Evolutionary conservation across 768 basidiomycete species (phyloP), one percentile per base, ranked within the genome.

Genomic region (Sporobolomyces roseus): DNA sequence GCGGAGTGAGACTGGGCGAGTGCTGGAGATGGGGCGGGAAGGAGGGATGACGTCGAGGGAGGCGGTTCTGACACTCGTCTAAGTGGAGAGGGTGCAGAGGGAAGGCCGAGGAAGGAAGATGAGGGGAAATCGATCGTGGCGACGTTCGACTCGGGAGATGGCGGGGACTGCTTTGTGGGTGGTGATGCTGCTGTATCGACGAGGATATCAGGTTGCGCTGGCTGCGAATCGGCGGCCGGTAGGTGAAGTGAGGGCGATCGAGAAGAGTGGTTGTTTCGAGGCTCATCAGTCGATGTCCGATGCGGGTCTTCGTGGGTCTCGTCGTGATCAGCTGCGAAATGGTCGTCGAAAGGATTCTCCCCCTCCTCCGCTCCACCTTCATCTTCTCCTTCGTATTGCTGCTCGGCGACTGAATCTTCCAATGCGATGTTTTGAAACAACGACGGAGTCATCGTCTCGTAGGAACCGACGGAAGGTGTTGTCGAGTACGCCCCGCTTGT

Each of bases 271-370:
- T n/a, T n/a, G n/a, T n/a, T n/a, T n/a, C n/a, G n/a, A n/a, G n/a
- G n/a, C n/a, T n/a, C n/a, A n/a, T n/a, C n/a, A n/a, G n/a, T n/a
- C n/a, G n/a, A n/a, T n/a, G n/a, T n/a, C n/a, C n/a, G n/a, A n/a
- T n/a, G n/a, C n/a, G n/a, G n/a, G n/a, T n/a, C n/a, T n/a, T n/a
- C n/a, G n/a, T n/a, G n/a, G n/a, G n/a, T 23, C 10, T 52, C 38
- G 23, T 32, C 36, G 9, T 17, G 2, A 0, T 4, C 29, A 16
- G 35, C 55, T 2, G 17, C 64, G 30, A 65, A 65, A 2, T 25
- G 41, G 25, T 66, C 65, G 32, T 43, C 51, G 51, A 66, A 66
- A 19, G 65, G 65, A 52, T 66, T 33, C 25, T 43, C 38, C 14
- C 16, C 4, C 14, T 29, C 61, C 17, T 52, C 29, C 17, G 27